Evolutionary conservation across 2,329 filamentous ascomycete genomes (phyloP).

Genomic region (Magnaporthiopsis rhizophila): DNA sequence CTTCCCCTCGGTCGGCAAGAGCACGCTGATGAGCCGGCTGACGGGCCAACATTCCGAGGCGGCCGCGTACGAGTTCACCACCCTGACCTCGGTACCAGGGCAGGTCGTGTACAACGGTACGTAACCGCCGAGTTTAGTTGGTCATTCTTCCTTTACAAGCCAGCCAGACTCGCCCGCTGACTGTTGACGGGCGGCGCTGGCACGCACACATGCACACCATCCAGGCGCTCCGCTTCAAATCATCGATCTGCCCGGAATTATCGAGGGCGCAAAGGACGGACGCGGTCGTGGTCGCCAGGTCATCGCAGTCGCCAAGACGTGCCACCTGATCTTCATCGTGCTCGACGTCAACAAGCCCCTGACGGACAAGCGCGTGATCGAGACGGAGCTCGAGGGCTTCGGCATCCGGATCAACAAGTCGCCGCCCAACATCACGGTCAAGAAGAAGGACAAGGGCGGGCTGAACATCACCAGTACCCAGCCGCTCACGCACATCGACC

Average conservation of each 20-base stretch:
- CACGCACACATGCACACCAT: background rate
- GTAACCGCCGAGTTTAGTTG: slow-evolving; percentile 4
- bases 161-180: slow-evolving; percentile 6
- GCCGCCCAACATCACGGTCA: slow-evolving; percentile 97
- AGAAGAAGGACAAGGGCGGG: slow-evolving; percentile 98
- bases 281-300: slow-evolving; percentile 96
- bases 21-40: slow-evolving; percentile 89
- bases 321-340: slow-evolving; percentile 97
- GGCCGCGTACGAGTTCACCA: slow-evolving; percentile 97
- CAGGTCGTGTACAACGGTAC: slow-evolving; percentile 87
- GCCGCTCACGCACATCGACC: slow-evolving; percentile 82
- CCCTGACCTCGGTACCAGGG: slow-evolving; percentile 91
- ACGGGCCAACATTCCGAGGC: slow-evolving; percentile 97
- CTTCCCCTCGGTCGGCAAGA: slow-evolving; percentile 97
- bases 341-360: slow-evolving; percentile 97
- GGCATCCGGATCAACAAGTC: slow-evolving; percentile 96
- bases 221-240: slow-evolving; percentile 88
- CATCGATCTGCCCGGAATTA: slow-evolving; percentile 96
- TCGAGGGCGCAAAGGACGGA: slow-evolving; percentile 96
- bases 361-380: slow-evolving; percentile 93
- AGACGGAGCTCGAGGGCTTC: slow-evolving; percentile 91
- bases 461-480: slow-evolving; percentile 94
- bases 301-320: slow-evolving; percentile 97
- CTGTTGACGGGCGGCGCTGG: background rate
- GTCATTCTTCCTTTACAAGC: slow-evolving; percentile 9